Conservation (phyloP, 2,329 filamentous ascomycete species). For the Colletotrichum sp. region DNA sequence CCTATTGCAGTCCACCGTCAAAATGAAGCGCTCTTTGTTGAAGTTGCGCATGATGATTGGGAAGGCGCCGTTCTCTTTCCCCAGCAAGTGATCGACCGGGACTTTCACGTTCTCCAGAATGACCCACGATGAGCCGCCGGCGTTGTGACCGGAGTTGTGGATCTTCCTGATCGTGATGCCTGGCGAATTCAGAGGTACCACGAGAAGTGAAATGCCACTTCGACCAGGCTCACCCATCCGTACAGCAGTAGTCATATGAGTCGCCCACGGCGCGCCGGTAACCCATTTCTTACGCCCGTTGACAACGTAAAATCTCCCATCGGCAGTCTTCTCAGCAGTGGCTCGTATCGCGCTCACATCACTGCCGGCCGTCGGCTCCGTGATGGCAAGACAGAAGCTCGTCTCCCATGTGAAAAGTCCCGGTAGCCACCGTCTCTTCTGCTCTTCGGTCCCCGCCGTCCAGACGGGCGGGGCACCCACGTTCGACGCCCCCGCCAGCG, state of each 20-base stretch:
- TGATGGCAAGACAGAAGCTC: constrained; percentile 69
- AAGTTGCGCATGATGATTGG: constrained; percentile 65
- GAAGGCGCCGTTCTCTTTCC: constrained; percentile 61
- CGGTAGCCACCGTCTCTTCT: constrained; percentile 64
- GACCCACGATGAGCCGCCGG: constrained; percentile 64
- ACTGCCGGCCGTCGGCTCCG: constrained; percentile 64
- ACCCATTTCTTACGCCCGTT: constrained; percentile 75
- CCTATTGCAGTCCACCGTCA: constrained; percentile 61
- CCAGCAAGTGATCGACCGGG: constrained; percentile 57
- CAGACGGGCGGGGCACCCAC: constrained; percentile 71
- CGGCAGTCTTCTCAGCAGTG: constrained; percentile 51
- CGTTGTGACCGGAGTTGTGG: constrained; percentile 70
- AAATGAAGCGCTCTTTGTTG: constrained; percentile 63
- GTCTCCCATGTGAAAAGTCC: constrained; percentile 63
- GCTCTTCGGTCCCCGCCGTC: constrained; percentile 64
- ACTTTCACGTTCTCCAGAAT: constrained; percentile 62
- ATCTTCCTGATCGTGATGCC: constrained; percentile 62
- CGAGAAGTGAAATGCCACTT: constrained; percentile 60
- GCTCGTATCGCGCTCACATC: constrained; percentile 67
- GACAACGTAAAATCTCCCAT: constrained; percentile 62
- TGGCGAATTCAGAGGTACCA: constrained; percentile 55
- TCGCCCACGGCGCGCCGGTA: constrained; percentile 65
- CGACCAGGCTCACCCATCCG: constrained; percentile 61
- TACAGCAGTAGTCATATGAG: constrained; percentile 67
- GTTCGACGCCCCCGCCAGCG: constrained; percentile 62